Evolutionary conservation across 495 filamentous ascomycete species (phyloP), one percentile per base, ranked within the genome.

Genomic region (Thozetella sp.): DNA sequence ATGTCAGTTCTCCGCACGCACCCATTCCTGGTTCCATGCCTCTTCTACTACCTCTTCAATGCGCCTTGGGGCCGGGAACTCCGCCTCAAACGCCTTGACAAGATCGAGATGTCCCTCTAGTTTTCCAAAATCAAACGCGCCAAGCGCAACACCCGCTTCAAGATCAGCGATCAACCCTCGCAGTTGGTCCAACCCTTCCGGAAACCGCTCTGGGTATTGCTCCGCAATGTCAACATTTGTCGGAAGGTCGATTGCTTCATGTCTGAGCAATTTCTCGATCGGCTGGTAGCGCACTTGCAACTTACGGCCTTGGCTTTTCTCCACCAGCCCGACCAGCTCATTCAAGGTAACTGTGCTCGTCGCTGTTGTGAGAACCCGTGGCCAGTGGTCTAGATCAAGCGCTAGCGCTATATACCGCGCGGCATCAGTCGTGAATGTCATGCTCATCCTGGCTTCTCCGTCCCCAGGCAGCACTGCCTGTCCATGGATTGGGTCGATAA

Each of bases 371-470:
- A 60, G 27, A 10, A 60, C 30, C 13, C 25, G 37, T 6, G 57
- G 57, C 57, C 57, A 60, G 2, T 50, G 17, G 2, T 55, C 52
- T 2, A 60, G 23, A 30, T 60, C 57, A 12, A 60, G 51, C 20
- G 57, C 27, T 34, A 26, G 24, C 20, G 57, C 57, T 17, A 60
- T 50, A 37, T 60, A 60, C 23, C 57, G 51, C 25, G 57, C 57
- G 15, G 57, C 57, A 27, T 60, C 57, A 13, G 57, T 60, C 19
- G 51, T 54, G 20, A 60, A 54, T 20, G 57, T 60, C 57, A 60
- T 60, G 57, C 57, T 60, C 57, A 60, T 60, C 57, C 23, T 60
- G 6, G 57, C 22, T 17, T 60, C 51, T 46, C 51, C 57, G 12
- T 46, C 34, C 10, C 50, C 57, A 1, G 57, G 51, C 6, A 60